Evolutionary conservation across 2,329 filamentous ascomycete genomes (phyloP).

Genomic region (Ceratocystis papillata): DNA sequence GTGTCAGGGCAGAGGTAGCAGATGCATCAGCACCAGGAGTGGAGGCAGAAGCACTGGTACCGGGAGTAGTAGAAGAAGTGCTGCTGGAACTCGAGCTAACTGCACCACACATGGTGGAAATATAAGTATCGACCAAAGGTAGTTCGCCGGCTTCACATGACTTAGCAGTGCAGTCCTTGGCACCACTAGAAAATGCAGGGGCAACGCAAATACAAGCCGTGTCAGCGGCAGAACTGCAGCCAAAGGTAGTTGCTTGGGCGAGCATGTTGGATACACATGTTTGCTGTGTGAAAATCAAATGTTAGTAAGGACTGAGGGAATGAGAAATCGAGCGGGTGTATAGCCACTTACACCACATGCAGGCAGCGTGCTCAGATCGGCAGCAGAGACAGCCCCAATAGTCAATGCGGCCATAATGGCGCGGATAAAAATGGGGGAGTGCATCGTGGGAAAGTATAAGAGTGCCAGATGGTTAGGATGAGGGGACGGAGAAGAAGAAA

Average conservation of each 20-base stretch:
- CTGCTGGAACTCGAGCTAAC: slow-evolving; percentile 4
- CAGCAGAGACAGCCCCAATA: slow-evolving; percentile 17
- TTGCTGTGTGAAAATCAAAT: slow-evolving; percentile 17
- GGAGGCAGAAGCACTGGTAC: slow-evolving; percentile 13
- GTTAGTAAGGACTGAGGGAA: background rate
- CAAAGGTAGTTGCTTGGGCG: slow-evolving; percentile 20
- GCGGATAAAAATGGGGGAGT: slow-evolving; percentile 15
- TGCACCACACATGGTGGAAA: slow-evolving; percentile 28
- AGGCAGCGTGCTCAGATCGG: slow-evolving; percentile 20
- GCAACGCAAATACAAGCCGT: slow-evolving; percentile 36
- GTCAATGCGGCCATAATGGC: slow-evolving; percentile 15
- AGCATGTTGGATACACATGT: slow-evolving; percentile 23
- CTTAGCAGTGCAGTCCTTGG: slow-evolving; percentile 34
- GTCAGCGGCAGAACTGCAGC: slow-evolving; percentile 27
- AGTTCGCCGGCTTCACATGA: slow-evolving; percentile 28
- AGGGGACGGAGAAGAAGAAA: background rate
- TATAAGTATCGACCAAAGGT: slow-evolving; percentile 29
- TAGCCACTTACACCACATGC: slow-evolving; percentile 21
- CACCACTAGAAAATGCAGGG: slow-evolving; percentile 31
- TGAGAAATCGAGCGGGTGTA: background rate
- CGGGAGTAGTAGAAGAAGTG: slow-evolving; percentile 10
- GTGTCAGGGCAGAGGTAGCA: background rate
- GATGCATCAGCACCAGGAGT: background rate
- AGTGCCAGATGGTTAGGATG: background rate
- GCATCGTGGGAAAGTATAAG: slow-evolving; percentile 14